Percentiles rank a stretch among this genome's conserved stretches.
Conservation (phyloP, 1,284 basidiomycete species). For the Ustanciosporium gigantosporum region DNA sequence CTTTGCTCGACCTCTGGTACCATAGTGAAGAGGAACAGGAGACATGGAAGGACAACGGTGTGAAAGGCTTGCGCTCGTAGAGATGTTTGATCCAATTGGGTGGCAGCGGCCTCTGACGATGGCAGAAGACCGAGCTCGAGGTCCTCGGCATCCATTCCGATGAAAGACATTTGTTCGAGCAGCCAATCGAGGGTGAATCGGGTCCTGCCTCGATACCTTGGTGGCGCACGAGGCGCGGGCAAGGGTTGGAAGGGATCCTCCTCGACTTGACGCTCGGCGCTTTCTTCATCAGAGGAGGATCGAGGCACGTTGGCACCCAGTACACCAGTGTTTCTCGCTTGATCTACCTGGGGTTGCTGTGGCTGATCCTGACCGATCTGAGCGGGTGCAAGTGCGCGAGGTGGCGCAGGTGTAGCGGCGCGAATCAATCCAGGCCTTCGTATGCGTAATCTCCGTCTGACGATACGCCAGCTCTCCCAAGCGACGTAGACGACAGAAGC, state of each 20-base stretch:
- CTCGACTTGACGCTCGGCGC: slow-evolving; percentile 5
- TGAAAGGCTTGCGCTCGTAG: neutral
- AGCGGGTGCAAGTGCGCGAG: slow-evolving; percentile 3
- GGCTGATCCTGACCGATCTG: neutral
- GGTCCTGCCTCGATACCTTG: slow-evolving; percentile 5
- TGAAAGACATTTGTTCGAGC: slow-evolving; percentile 34
- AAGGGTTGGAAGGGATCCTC: slow-evolving; percentile 12
- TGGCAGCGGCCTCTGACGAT: neutral
- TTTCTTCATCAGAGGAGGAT: slow-evolving; percentile 11
- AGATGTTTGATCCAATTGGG: neutral
- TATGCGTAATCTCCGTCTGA: slow-evolving; percentile 15
- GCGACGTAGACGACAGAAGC: slow-evolving; percentile 28
- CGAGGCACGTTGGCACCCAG: slow-evolving; percentile 17
- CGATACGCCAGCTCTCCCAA: slow-evolving; percentile 31
- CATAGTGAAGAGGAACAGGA: slow-evolving; percentile 41
- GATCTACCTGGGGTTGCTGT: neutral
- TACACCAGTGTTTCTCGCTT: neutral
- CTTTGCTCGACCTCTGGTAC: slow-evolving; percentile 42
- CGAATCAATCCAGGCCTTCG: neutral
- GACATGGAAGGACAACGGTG: slow-evolving; percentile 12
- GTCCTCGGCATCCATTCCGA: slow-evolving; percentile 39
- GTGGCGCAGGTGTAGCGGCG: neutral
- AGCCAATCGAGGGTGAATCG: slow-evolving; percentile 25
- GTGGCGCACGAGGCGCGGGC: slow-evolving; percentile 22
- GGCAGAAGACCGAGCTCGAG: slow-evolving; percentile 29